Conservation (phyloP, 2,329 filamentous ascomycete species). For the Aspergillus neoniger region DNA sequence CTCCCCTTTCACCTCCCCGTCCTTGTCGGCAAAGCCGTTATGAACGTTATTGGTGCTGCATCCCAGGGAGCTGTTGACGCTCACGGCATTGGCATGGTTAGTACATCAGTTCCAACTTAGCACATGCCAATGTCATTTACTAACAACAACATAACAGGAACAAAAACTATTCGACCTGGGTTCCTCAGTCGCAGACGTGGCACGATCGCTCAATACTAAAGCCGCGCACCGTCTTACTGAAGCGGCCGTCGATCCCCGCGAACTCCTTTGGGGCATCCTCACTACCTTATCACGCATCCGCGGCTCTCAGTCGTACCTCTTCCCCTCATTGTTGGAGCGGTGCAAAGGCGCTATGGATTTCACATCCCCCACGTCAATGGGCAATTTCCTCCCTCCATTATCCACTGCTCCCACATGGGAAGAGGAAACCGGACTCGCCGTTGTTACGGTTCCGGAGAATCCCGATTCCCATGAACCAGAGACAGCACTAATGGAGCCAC, state of each 20-base stretch:
- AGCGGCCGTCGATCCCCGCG: conserved; percentile 33
- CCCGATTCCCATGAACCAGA: neutral
- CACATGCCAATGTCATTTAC: neutral
- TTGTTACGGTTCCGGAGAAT: conserved; percentile 6
- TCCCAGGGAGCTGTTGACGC: conserved; percentile 74
- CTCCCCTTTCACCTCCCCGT: conserved; percentile 67
- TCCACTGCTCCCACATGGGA: neutral
- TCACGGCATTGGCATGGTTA: conserved; percentile 71
- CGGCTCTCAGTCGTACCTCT: conserved; percentile 42
- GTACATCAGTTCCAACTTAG: conserved; percentile 31
- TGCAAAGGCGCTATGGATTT: conserved; percentile 35
- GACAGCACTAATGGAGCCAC: conserved; percentile 4
- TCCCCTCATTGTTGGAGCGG: conserved; percentile 35
- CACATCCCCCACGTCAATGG: conserved; percentile 32
- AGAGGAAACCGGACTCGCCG: conserved; percentile 5
- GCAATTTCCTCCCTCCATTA: conserved; percentile 27
- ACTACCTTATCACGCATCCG: conserved; percentile 41
- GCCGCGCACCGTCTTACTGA: conserved; percentile 32
- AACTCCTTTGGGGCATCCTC: conserved; percentile 44
- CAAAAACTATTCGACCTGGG: conserved; percentile 43
- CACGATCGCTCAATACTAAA: conserved; percentile 33
- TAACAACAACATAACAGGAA: conserved; percentile 27
- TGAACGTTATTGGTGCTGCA: conserved; percentile 70
- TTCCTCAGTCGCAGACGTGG: conserved; percentile 36
- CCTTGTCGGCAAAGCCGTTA: conserved; percentile 63